Evolutionary conservation across 1,284 basidiomycete genomes (phyloP), one percentile per base, ranked within the genome.

Genomic region (Gymnopus androsaceus): DNA sequence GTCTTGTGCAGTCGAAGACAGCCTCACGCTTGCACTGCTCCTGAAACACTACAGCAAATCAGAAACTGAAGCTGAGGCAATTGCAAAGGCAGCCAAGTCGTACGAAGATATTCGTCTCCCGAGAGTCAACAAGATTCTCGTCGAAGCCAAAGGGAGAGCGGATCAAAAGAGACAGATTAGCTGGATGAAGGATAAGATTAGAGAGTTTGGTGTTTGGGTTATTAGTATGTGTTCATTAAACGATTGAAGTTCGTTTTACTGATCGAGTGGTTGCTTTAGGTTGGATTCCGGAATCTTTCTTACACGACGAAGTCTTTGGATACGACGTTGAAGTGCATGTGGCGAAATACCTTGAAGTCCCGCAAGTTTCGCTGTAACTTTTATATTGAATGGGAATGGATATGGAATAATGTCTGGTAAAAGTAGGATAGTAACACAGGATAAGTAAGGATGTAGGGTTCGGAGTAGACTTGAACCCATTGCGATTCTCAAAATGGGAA

Each of bases 401-500:
- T 28, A 28, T 27, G 23, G 8, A 8, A 6, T 19, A 37, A 9
- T 5, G 11, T 37, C 14, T n/a, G n/a, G n/a, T n/a, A n/a, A 37
- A 2, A 15, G 36, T 37, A 37, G 36, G 15, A 37, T 37, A 37
- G 15, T n/a, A 38, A 14, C 36, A 38, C 19, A 38, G 19, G 15
- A 6, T 38, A 9, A 17, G 19, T 38, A 38, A 2, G 3, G 1
- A n/a, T 38, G 7, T 38, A 38, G 15, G 8, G 19, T 38, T 14
- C 23, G 38, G 38, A 83, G 83, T 19, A 81, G 90, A 45, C 85
- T 31, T 27, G 51, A 41, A 21, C 34, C 46, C 19, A 67, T 85
- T 2, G 83, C 85, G n/a, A n/a, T 0, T 82, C 85, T 58, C 80
- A 74, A 23, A 69, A 75, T 1, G 86, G 85, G 81, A 75, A 3